Evolutionary conservation across 2,329 filamentous ascomycete genomes (phyloP).

Genomic region (Epichloe sibirici): DNA sequence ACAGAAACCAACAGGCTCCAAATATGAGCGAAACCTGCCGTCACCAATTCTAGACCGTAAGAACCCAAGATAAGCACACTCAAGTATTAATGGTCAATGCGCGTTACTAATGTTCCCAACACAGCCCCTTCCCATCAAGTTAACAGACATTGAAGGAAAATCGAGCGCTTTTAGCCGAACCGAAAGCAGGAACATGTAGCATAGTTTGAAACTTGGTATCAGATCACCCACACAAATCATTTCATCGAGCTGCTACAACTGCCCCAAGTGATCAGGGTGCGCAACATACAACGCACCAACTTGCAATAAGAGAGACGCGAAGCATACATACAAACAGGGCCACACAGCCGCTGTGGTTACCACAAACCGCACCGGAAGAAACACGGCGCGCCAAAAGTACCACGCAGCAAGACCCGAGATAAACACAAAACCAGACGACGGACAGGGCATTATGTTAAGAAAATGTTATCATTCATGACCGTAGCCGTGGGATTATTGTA

Average conservation of each 20-base stretch:
- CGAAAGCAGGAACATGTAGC: neutral
- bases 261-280: neutral
- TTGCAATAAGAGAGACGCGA: no score
- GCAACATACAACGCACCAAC: no score
- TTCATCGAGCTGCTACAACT: neutral
- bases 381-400: neutral
- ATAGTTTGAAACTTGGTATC: neutral
- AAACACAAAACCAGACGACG: neutral
- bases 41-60: constrained; percentile 69
- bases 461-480: constrained; percentile 40
- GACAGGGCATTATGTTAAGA: neutral
- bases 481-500: constrained; percentile 62
- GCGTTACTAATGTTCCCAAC: neutral
- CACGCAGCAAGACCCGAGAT: neutral
- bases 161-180: no score
- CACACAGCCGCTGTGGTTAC: no score
- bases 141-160: constrained; percentile 1
- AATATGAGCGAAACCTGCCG: constrained; percentile 89
- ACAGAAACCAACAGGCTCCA: constrained; percentile 52
- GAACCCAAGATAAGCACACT: constrained; percentile 23
- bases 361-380: no score
- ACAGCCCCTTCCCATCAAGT: constrained; percentile 16
- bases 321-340: no score
- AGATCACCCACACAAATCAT: neutral
- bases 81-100: no score